A percentile compares a stretch with the other conserved stretches of the same genome.
These are phyloP conservation scores for Achaetomium macrosporum DNA, from an alignment of 2,329 filamentous ascomycete species.

Conservation along the genomic window DNA sequence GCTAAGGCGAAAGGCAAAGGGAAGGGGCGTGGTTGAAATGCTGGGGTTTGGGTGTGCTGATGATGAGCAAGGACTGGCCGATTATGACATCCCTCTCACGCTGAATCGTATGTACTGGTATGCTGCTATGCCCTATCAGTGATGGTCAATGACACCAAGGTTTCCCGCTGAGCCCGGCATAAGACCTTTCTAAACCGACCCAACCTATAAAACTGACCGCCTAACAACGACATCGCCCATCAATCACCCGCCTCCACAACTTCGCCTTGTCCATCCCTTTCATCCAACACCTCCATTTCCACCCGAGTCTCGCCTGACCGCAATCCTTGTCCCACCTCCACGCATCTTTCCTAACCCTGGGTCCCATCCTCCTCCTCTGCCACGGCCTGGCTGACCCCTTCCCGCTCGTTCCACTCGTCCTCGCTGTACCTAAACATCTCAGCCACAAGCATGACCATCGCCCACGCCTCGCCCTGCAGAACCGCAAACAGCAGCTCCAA, in stretches of 20 bases:
- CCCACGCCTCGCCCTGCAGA: slow-evolving; percentile 43
- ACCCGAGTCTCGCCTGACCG: not conserved
- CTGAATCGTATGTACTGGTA: not conserved
- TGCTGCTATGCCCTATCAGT: not conserved
- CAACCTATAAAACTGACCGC: not conserved
- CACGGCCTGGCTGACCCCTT: slow-evolving; percentile 5
- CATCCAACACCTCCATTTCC: not conserved
- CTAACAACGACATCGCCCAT: not conserved
- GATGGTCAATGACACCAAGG: not conserved
- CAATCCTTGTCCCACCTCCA: not conserved
- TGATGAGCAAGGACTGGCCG: not conserved
- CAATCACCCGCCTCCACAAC: not conserved
- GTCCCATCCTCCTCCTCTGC: not conserved
- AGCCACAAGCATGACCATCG: slow-evolving; percentile 32
- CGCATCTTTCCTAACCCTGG: not conserved
- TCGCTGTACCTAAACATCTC: slow-evolving; percentile 16
- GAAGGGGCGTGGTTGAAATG: slow-evolving; percentile 29
- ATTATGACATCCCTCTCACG: not conserved
- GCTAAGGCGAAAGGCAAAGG: slow-evolving; percentile 33
- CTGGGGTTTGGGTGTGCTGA: too few species aligned
- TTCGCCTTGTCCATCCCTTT: not conserved
- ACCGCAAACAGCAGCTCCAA: slow-evolving; percentile 41
- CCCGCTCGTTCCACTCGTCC: slow-evolving; percentile 24
- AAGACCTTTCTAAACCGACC: not conserved
- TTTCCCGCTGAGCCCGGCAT: not conserved